Conservation (phyloP, 2,329 filamentous ascomycete genomes). For the Fusarium decemcellulare region DNA sequence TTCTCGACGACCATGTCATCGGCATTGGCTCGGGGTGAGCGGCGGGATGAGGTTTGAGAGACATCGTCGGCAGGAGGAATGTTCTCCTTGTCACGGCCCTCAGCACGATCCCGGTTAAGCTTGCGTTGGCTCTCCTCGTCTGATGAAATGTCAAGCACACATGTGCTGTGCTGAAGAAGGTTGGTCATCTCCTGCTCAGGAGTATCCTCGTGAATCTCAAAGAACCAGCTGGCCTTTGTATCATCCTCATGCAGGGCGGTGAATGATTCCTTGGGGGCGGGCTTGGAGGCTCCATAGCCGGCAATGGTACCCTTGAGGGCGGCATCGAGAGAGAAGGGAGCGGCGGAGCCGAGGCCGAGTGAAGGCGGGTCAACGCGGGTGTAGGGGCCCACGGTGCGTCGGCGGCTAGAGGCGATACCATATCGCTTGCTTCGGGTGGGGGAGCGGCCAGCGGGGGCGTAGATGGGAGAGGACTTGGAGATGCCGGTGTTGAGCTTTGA, state of each 20-base stretch:
- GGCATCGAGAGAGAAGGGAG: slow-evolving; percentile 88
- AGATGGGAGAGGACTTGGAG: slow-evolving; percentile 67
- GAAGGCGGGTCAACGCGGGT: slow-evolving; percentile 80
- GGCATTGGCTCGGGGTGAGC: slow-evolving; percentile 45
- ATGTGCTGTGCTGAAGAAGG: slow-evolving; percentile 91
- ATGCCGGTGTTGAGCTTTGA: slow-evolving; percentile 60
- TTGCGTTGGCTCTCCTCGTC: slow-evolving; percentile 81
- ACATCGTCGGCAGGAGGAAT: slow-evolving; percentile 81
- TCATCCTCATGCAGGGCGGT: slow-evolving; percentile 58
- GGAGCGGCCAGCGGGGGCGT: slow-evolving; percentile 84
- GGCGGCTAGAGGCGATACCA: slow-evolving; percentile 77
- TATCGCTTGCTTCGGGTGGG: slow-evolving; percentile 80
- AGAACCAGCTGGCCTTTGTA: slow-evolving; percentile 82
- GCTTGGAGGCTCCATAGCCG: slow-evolving; percentile 64
- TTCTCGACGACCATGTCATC: slow-evolving; percentile 75
- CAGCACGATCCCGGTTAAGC: slow-evolving; percentile 64
- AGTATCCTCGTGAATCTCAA: slow-evolving; percentile 95
- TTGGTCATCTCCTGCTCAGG: slow-evolving; percentile 93
- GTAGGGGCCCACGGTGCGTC: slow-evolving; percentile 74
- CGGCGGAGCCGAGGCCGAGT: slow-evolving; percentile 65
- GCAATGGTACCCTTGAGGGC: slow-evolving; percentile 84
- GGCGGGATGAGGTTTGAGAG: slow-evolving; percentile 67
- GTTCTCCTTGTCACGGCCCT: slow-evolving; percentile 91
- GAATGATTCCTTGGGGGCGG: slow-evolving; percentile 46
- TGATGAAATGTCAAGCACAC: slow-evolving; percentile 88